A percentile compares a stretch with the other conserved stretches of the same genome.
Evolutionary conservation across 1,284 basidiomycete species (phyloP).

Genomic region (Termitomyces sp.): DNA sequence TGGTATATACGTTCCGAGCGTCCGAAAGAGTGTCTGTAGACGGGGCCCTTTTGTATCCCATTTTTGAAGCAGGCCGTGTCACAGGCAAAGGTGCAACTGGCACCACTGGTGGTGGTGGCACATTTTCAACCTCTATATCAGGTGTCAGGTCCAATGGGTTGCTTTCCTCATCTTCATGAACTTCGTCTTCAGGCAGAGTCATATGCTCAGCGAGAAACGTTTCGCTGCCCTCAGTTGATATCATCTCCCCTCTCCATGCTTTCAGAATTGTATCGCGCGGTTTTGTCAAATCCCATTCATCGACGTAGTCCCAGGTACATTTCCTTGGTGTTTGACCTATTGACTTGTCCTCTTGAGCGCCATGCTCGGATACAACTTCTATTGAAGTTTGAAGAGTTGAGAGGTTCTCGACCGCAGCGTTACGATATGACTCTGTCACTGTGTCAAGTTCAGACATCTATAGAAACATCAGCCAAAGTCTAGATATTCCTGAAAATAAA

Average conservation of each 20-base stretch:
- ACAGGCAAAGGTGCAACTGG: slow-evolving; percentile 1
- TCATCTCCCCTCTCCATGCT: slow-evolving; percentile 37
- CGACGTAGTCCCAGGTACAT: slow-evolving; percentile 59
- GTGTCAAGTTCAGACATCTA: slow-evolving; percentile 38
- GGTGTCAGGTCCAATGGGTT: neutral
- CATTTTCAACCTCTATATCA: slow-evolving; percentile 15
- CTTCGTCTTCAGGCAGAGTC: slow-evolving; percentile 26
- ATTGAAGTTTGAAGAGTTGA: slow-evolving; percentile 45
- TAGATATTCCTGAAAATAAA: neutral
- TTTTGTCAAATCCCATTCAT: slow-evolving; percentile 65
- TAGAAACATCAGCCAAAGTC: slow-evolving; percentile 1
- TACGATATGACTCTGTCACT: slow-evolving; percentile 36
- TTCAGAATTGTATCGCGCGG: slow-evolving; percentile 53
- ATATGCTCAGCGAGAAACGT: slow-evolving; percentile 29
- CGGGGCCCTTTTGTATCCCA: slow-evolving; percentile 10
- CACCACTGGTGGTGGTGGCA: slow-evolving; percentile 5
- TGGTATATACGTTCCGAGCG: slow-evolving; percentile 21
- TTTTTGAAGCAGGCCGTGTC: slow-evolving; percentile 5
- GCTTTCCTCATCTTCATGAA: slow-evolving; percentile 5
- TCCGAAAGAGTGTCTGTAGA: slow-evolving; percentile 21
- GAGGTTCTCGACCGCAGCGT: slow-evolving; percentile 36
- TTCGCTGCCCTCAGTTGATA: slow-evolving; percentile 28
- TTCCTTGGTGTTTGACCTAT: slow-evolving; percentile 72
- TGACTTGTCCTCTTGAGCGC: slow-evolving; percentile 53
- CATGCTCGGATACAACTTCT: slow-evolving; percentile 50